phyloP scores from a whole-genome alignment of 1,284 basidiomycete species.

The Ustilago crameri region DNA sequence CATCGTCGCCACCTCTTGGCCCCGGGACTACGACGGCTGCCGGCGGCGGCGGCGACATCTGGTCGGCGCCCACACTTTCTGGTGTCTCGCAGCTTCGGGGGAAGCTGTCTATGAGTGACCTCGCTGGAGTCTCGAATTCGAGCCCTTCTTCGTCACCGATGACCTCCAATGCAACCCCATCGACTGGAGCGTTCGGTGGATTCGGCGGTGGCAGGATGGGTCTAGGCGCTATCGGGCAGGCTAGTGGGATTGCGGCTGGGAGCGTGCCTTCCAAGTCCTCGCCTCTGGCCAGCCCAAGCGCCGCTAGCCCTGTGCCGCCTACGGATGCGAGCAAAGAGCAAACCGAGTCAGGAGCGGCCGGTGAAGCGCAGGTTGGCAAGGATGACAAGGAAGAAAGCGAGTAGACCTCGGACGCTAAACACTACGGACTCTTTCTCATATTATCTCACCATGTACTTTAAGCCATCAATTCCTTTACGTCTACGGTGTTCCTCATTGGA shows the following conservation, averaged over 20 bases:
- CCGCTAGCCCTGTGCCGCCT: background rate
- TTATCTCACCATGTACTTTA: slow-evolving; percentile 21
- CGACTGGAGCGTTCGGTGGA: slow-evolving; percentile 9
- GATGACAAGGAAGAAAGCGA: background rate
- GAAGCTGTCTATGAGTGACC: slow-evolving; percentile 24
- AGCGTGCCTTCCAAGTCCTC: slow-evolving; percentile 13
- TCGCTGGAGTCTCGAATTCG: slow-evolving; percentile 8
- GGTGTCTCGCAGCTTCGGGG: slow-evolving; percentile 25
- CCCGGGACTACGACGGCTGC: background rate
- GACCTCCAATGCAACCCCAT: background rate
- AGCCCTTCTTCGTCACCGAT: slow-evolving; percentile 2
- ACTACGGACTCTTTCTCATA: background rate
- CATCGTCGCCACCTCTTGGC: slow-evolving; percentile 40
- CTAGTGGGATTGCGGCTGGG: background rate
- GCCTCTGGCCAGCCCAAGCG: slow-evolving; percentile 11
- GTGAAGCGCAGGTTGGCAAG: background rate
- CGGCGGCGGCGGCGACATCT: slow-evolving; percentile 26
- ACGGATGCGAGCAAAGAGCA: background rate
- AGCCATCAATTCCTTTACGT: background rate
- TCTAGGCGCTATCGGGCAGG: slow-evolving; percentile 28
- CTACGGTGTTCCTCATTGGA: background rate
- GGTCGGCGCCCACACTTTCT: slow-evolving; percentile 32
- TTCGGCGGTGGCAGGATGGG: slow-evolving; percentile 15
- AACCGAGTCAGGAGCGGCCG: background rate
- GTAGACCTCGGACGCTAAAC: background rate